Conservation (phyloP, 2,329 filamentous ascomycete species). For the Penicillium sclerotiorum region DNA sequence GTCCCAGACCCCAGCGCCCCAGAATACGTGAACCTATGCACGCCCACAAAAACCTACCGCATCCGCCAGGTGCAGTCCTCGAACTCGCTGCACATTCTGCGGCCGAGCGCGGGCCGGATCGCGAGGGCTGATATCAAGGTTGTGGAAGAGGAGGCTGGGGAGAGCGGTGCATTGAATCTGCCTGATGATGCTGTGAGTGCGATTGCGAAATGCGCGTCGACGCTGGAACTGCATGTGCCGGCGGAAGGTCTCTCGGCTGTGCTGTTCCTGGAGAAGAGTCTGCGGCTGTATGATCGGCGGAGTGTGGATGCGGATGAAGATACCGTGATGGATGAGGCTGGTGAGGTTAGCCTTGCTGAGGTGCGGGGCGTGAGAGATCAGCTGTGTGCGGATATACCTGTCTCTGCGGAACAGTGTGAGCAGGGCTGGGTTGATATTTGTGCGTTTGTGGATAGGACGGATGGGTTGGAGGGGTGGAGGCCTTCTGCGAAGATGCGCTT, state of each 20-base stretch:
- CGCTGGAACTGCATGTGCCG: conserved; percentile 46
- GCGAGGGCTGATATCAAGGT: conserved; percentile 32
- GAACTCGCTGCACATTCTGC: conserved; percentile 62
- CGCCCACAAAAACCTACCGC: conserved; percentile 58
- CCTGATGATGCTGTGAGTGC: conserved; percentile 39
- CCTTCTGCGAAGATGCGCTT: conserved; percentile 53
- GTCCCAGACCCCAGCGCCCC: conserved; percentile 27
- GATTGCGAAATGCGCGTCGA: conserved; percentile 50
- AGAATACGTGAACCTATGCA: conserved; percentile 61
- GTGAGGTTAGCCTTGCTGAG: conserved; percentile 27
- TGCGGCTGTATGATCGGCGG: conserved; percentile 34
- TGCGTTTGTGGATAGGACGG: conserved; percentile 52
- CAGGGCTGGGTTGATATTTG: conserved; percentile 54
- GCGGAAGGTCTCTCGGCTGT: conserved; percentile 35
- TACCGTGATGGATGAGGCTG: conserved; percentile 19
- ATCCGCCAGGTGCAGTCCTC: conserved; percentile 68
- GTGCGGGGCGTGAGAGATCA: conserved; percentile 36
- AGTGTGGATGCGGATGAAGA: conserved; percentile 22
- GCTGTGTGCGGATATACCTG: conserved; percentile 54
- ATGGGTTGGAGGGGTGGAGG: conserved; percentile 39
- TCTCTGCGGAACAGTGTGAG: conserved; percentile 56
- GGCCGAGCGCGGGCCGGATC: conserved; percentile 42
- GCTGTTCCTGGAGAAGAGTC: conserved; percentile 30
- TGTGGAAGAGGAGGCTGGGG: conserved; percentile 24
- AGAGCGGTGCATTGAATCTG: conserved; percentile 26